A percentile compares a stretch with the other conserved stretches of the same genome.
phyloP scores from a whole-genome alignment of 345 rosid genomes.

The Syzygium oleosum region DNA sequence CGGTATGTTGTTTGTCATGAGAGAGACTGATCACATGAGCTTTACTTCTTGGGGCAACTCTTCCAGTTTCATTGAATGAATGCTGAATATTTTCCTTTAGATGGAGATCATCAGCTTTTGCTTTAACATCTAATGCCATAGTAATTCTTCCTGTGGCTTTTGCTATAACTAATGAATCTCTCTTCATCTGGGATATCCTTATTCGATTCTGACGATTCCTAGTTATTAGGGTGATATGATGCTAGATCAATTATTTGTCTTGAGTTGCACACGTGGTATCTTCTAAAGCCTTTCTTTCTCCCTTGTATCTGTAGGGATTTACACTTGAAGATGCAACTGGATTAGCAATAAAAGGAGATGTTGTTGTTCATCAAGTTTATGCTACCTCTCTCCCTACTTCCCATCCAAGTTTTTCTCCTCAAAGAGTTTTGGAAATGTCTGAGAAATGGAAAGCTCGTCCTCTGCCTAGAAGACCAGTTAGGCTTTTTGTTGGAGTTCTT shows the following conservation, averaged over 20 bases:
- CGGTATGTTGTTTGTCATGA: slow-evolving; percentile 38
- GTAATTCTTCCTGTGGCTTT: neutral
- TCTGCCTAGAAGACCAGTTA: slow-evolving; percentile 35
- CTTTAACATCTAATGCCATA: neutral
- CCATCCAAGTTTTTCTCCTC: slow-evolving; percentile 94
- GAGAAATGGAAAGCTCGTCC: slow-evolving; percentile 75
- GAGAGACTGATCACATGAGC: neutral
- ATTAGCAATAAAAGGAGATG: slow-evolving; percentile 75
- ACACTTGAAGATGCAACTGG: slow-evolving; percentile 95
- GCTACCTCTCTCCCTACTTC: slow-evolving; percentile 89
- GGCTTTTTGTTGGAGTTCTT: slow-evolving; percentile 76
- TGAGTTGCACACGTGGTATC: neutral
- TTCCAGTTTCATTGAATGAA: neutral
- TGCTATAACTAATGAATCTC: neutral
- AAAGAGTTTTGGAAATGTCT: slow-evolving; percentile 74
- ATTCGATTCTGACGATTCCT: neutral
- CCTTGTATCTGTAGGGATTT: slow-evolving; percentile 54
- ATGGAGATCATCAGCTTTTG: neutral
- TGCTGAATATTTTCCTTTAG: neutral
- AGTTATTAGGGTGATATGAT: neutral
- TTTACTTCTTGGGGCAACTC: neutral
- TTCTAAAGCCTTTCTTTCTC: neutral
- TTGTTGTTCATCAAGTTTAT: slow-evolving; percentile 77
- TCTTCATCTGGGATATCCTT: neutral
- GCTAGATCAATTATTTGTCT: neutral